Evolutionary conservation across 2,329 filamentous ascomycete genomes (phyloP), one percentile per base, ranked within the genome.

Genomic region (Penicillium sumatraense): DNA sequence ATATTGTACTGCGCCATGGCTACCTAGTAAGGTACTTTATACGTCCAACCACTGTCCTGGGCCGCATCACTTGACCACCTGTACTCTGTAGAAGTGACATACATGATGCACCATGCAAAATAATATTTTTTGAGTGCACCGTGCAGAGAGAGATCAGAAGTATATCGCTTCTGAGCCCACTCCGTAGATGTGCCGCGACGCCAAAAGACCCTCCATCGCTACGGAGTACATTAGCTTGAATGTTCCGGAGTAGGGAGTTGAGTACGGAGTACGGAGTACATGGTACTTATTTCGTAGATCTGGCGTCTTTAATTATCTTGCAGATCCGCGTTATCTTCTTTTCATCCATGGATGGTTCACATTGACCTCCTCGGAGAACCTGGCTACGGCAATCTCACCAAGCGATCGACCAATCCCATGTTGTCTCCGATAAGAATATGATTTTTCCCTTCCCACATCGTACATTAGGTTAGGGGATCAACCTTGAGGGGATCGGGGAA

Each of bases 401-500:
- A 44, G 14, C 40, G 40, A 44, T 44, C 40, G 40, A n/a, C 40
- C 38, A 41, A 41, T 23, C 21, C n/a, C 38, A 24, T 16, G 38
- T 9, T 18, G 24, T n/a, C 4, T 23, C 14, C 23, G 40, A 27
- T 44, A 16, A 44, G 40, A 44, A 44, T 9, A 9, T n/a, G 11
- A 2, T 24, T 7, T n/a, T 27, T 9, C 23, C 51, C 50, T 54
- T 51, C 44, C 52, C 36, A 40, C 51, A 52, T 56, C 56, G 35
- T 63, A 60, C 58, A 58, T 61, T 50, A 38, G 21, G 47, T 51
- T 57, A 60, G 35, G 33, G 42, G 52, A 56, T 49, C 53, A 56
- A 53, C 58, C 45, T 54, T 53, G 29, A 44, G 23, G n/a, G 56
- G 53, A 44, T 49, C 60, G 56, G 54, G 60, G 59, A 59, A 61